Conservation (phyloP, 768 basidiomycete species). For the Hericium rajendrae region DNA sequence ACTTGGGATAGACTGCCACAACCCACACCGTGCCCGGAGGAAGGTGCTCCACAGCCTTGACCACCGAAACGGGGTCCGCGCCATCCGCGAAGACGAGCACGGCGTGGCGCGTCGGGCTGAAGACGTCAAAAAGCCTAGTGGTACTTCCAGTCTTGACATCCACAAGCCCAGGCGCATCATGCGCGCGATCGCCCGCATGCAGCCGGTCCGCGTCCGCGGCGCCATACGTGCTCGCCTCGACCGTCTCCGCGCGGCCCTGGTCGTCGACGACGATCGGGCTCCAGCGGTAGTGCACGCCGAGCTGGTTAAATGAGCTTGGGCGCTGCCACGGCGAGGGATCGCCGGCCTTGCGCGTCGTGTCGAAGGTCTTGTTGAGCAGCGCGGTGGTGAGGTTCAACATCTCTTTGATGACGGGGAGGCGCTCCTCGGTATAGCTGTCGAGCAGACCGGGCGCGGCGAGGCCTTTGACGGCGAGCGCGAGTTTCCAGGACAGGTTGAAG, state of each 20-base stretch:
- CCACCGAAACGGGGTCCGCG: not conserved
- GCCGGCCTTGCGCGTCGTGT: not conserved
- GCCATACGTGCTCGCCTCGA: not conserved
- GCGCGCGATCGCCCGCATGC: conserved; percentile 12
- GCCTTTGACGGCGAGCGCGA: conserved; percentile 9
- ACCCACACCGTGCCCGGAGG: not conserved
- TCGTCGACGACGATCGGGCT: conserved; percentile 7
- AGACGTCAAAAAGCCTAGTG: conserved; percentile 6
- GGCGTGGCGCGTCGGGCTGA: conserved; percentile 8
- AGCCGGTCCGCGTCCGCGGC: not conserved
- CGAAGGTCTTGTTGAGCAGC: conserved; percentile 1
- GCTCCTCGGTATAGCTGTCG: conserved; percentile 10
- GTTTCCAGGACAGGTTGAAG: conserved; percentile 12
- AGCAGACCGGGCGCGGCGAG: conserved; percentile 8
- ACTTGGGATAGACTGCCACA: not conserved
- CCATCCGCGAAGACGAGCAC: conserved; percentile 4
- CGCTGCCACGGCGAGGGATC: not conserved
- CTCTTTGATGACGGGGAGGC: conserved; percentile 12
- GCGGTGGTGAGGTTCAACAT: conserved; percentile 8
- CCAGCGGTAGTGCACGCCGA: conserved; percentile 11
- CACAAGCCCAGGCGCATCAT: conserved; percentile 8
- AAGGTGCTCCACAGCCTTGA: too few species aligned
- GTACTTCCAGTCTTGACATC: not conserved
- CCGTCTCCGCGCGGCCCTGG: not conserved
- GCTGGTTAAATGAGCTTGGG: not conserved